A percentile compares a stretch with the other conserved stretches of the same genome.
Evolutionary conservation across 345 rosid species (phyloP).

Genomic region (Gossypioides kirkii): DNA sequence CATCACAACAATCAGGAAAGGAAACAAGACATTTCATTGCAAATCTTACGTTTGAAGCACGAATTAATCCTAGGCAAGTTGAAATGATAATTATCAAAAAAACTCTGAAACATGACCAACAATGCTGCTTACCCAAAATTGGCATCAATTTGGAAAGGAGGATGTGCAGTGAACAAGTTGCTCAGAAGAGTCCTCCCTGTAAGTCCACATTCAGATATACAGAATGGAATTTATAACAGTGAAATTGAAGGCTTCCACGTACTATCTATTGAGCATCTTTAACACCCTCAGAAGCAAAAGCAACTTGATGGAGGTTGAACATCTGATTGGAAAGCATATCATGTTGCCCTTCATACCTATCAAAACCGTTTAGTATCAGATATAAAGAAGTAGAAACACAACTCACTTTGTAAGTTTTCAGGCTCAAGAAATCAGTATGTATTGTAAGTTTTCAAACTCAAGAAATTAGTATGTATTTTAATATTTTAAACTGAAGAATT

Average conservation of each 20-base stretch:
- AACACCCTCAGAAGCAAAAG: constrained; percentile 93
- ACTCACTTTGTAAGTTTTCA: too few relatives aligned
- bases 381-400: not conserved
- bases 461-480: too few relatives aligned
- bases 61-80: not conserved
- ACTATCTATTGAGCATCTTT: constrained; percentile 99
- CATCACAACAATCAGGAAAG: not conserved
- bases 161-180: constrained; percentile 89
- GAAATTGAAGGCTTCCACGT: constrained; percentile 24
- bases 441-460: not conserved
- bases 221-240: too few relatives aligned
- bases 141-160: constrained; percentile 97
- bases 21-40: not conserved
- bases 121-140: constrained; percentile 71
- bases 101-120: not conserved
- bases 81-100: not conserved
- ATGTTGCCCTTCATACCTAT: constrained; percentile 94
- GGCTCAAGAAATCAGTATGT: too few relatives aligned
- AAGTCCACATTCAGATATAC: not conserved
- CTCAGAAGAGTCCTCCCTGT: constrained; percentile 75
- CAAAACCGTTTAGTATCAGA: not conserved
- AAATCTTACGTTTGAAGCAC: not conserved
- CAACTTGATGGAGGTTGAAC: constrained; percentile 97
- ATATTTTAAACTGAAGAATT: not conserved
- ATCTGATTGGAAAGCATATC: constrained; percentile 96